Conservation (phyloP, 2,329 filamentous ascomycete species). For the Fusarium proliferatum region DNA sequence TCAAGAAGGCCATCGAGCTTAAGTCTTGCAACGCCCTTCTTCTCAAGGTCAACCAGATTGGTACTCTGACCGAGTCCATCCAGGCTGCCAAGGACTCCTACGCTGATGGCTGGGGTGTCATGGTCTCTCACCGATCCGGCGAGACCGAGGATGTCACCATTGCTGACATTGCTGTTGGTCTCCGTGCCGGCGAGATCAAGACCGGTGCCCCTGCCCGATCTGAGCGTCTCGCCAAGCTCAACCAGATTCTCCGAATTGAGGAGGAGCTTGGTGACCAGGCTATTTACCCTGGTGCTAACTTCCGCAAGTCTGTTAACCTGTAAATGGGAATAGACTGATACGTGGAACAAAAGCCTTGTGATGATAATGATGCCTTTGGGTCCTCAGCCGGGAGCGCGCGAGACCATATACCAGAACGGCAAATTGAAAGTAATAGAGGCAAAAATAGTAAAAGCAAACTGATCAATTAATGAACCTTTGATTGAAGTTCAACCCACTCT, state of each 20-base stretch:
- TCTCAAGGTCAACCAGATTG: slow-evolving; percentile 99
- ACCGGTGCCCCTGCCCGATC: slow-evolving; percentile 95
- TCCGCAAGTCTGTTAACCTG: slow-evolving; percentile 90
- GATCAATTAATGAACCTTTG: slow-evolving; percentile 37
- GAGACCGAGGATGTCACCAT: slow-evolving; percentile 99
- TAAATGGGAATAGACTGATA: slow-evolving; percentile 60
- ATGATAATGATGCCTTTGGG: slow-evolving; percentile 41
- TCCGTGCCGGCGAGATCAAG: slow-evolving; percentile 98
- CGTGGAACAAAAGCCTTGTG: slow-evolving; percentile 35
- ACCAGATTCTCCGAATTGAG: slow-evolving; percentile 99
- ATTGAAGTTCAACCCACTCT: slow-evolving; percentile 28
- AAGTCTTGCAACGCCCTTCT: slow-evolving; percentile 99
- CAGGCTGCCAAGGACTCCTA: slow-evolving; percentile 99
- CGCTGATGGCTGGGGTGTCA: slow-evolving; percentile 95
- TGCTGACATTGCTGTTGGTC: slow-evolving; percentile 95
- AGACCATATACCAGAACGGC: slow-evolving; percentile 43
- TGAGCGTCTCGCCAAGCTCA: slow-evolving; percentile 99
- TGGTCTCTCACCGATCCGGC: slow-evolving; percentile 99
- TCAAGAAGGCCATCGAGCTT: slow-evolving; percentile 99
- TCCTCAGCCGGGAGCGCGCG: slow-evolving; percentile 35
- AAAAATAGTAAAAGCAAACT: slow-evolving; percentile 45
- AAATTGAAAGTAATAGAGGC: slow-evolving; percentile 45
- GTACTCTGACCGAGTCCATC: slow-evolving; percentile 98
- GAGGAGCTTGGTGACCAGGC: slow-evolving; percentile 96
- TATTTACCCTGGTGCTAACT: slow-evolving; percentile 90